phyloP scores from a whole-genome alignment of 352 stramenopile species.

The Salisapilia sapeloensis region DNA sequence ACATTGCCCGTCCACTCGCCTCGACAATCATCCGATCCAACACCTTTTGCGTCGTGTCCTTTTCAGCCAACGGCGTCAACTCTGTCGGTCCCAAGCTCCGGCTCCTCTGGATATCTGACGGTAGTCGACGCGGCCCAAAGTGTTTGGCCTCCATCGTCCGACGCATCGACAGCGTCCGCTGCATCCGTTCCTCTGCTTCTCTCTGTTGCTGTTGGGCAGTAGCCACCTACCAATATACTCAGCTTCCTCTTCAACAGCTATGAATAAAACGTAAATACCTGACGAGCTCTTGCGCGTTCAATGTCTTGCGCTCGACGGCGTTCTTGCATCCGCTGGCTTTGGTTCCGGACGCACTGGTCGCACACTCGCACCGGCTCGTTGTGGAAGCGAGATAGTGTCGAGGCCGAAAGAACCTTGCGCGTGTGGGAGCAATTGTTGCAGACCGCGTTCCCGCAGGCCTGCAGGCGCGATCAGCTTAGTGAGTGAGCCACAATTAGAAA shows the following conservation, averaged over 20 bases:
- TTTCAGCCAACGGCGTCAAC: too few species aligned
- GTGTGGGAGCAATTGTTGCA: slow-evolving; percentile 56
- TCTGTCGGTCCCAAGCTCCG: too few species aligned
- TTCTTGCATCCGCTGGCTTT: slow-evolving; percentile 60
- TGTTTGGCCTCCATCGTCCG: slow-evolving; percentile 37
- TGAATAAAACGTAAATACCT: too few species aligned
- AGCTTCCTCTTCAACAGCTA: not conserved
- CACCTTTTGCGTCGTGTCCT: too few species aligned
- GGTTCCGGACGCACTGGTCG: slow-evolving; percentile 55
- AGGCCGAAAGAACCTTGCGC: slow-evolving; percentile 55
- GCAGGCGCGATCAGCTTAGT: not conserved
- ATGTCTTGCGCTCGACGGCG: slow-evolving; percentile 47
- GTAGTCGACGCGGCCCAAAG: slow-evolving; percentile 28
- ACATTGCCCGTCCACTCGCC: too few species aligned
- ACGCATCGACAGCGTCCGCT: not conserved
- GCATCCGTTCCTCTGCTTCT: not conserved
- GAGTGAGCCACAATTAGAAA: not conserved
- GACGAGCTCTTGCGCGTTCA: slow-evolving; percentile 46
- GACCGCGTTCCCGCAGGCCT: slow-evolving; percentile 68
- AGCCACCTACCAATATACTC: too few species aligned
- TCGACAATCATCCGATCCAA: too few species aligned
- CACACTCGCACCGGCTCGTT: slow-evolving; percentile 73
- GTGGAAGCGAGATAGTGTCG: slow-evolving; percentile 45
- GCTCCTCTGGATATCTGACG: too few species aligned
- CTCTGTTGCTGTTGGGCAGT: slow-evolving; percentile 23